phyloP scores from a whole-genome alignment of 2,329 filamentous ascomycete species.

The Pestalotiopsis fici region DNA sequence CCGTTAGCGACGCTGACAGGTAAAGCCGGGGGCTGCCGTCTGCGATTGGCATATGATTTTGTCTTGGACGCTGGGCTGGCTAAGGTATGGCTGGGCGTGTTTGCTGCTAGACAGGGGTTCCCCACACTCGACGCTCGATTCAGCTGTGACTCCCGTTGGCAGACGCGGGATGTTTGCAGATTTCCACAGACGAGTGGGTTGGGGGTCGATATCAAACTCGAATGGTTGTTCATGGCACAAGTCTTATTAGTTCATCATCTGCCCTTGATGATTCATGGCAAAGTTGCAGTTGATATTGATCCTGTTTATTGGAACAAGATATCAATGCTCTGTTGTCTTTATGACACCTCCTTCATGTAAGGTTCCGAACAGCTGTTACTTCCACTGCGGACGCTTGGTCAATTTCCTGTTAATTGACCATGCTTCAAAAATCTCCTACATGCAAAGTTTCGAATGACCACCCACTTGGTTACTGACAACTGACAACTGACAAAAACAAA shows the following conservation, averaged over 20 bases:
- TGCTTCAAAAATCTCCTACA: too few species aligned
- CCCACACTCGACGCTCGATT: conserved; percentile 7
- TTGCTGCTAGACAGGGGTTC: conserved; percentile 3
- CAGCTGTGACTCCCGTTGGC: neutral
- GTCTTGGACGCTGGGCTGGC: neutral
- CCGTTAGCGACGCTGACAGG: too few species aligned
- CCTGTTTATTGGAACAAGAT: too few species aligned
- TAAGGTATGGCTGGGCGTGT: neutral
- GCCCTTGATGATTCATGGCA: neutral
- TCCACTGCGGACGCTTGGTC: too few species aligned
- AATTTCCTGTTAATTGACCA: too few species aligned
- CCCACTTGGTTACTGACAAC: too few species aligned
- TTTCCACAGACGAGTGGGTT: neutral
- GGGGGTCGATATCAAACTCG: neutral
- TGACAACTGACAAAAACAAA: too few species aligned
- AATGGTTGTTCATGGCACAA: neutral
- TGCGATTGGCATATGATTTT: neutral
- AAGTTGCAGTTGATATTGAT: neutral
- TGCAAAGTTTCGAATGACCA: too few species aligned
- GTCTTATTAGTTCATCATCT: neutral
- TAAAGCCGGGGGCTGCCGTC: neutral
- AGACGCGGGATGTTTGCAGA: neutral
- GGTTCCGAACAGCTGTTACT: too few species aligned
- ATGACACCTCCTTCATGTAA: too few species aligned
- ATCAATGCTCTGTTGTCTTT: too few species aligned